These are phyloP conservation scores for Alternaria incomplexa DNA, from an alignment of 2,329 filamentous ascomycete species.

Conservation along the genomic window DNA sequence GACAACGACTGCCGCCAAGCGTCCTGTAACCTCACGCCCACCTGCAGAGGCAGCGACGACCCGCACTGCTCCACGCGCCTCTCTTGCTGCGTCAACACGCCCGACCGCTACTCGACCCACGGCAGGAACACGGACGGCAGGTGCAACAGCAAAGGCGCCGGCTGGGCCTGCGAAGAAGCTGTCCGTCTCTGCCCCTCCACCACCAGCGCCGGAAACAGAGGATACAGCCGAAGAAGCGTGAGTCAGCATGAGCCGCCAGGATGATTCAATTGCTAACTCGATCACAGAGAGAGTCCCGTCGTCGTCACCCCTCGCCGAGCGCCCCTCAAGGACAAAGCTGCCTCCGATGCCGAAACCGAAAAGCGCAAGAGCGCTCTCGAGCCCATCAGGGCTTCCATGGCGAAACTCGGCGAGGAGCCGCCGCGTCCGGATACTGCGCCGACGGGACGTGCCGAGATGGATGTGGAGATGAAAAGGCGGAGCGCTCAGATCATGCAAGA, in stretches of 20 bases:
- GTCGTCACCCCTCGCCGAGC: constrained; percentile 30
- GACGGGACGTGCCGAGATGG: constrained; percentile 36
- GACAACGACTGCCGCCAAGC: constrained; percentile 29
- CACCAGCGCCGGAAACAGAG: constrained; percentile 8
- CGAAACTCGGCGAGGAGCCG: constrained; percentile 37
- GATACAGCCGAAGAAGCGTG: constrained; percentile 16
- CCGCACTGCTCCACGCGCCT: constrained; percentile 37
- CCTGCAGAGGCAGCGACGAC: constrained; percentile 28
- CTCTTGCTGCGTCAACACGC: constrained; percentile 33
- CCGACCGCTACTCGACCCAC: constrained; percentile 32
- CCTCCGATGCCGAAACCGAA: constrained; percentile 46
- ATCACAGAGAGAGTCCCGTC: constrained; percentile 26
- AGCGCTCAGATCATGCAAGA: constrained; percentile 48
- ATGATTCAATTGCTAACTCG: neutral
- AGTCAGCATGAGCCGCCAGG: neutral
- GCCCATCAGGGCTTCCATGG: constrained; percentile 37
- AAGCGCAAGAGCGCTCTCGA: constrained; percentile 31
- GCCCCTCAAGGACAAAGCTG: constrained; percentile 41
- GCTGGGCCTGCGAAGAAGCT: constrained; percentile 40
- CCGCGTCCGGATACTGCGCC: constrained; percentile 43
- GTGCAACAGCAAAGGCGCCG: constrained; percentile 26
- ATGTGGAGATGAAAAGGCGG: constrained; percentile 39
- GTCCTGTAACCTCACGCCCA: constrained; percentile 37
- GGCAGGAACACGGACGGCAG: constrained; percentile 25
- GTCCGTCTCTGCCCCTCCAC: constrained; percentile 25